Evolutionary conservation across 2,329 filamentous ascomycete species (phyloP).

Genomic region (Verticillium klebahnii): DNA sequence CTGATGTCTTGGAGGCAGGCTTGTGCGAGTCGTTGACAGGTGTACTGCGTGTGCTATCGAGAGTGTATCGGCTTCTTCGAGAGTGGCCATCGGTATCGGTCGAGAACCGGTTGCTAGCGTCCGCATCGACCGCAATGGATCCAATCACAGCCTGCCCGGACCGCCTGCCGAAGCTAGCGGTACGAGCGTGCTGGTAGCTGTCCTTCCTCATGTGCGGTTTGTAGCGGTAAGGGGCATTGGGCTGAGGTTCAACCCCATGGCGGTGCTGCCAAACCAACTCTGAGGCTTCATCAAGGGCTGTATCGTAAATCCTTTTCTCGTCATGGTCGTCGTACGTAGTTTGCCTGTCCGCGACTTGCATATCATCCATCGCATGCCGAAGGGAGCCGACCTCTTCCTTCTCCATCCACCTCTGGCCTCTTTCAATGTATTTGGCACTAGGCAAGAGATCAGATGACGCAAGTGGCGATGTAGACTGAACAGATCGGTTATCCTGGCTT

Average conservation of each 20-base stretch:
- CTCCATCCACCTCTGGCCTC: constrained; percentile 73
- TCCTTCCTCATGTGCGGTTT: constrained; percentile 64
- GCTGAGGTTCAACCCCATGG: constrained; percentile 50
- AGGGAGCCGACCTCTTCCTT: constrained; percentile 71
- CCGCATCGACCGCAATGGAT: constrained; percentile 33
- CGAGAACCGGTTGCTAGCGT: constrained; percentile 38
- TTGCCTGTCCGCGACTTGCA: constrained; percentile 49
- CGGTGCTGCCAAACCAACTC: constrained; percentile 76
- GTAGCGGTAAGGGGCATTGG: constrained; percentile 63
- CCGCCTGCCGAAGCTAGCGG: background rate
- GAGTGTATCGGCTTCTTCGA: constrained; percentile 23
- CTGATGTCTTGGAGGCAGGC: background rate
- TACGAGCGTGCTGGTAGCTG: constrained; percentile 64
- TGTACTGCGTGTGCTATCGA: constrained; percentile 1
- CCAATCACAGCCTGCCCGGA: constrained; percentile 30
- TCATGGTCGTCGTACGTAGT: constrained; percentile 30
- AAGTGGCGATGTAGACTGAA: constrained; percentile 31
- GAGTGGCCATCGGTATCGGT: constrained; percentile 39
- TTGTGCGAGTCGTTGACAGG: background rate
- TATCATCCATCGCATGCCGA: constrained; percentile 67
- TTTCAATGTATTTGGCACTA: constrained; percentile 67
- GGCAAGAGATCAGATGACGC: constrained; percentile 56
- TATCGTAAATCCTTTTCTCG: constrained; percentile 60
- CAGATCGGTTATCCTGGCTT: constrained; percentile 49
- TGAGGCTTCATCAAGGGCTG: constrained; percentile 71